A percentile compares a stretch with the other conserved stretches of the same genome.
Evolutionary conservation across 257 asterid genomes (phyloP).

Genomic region (Orobanche coerulescens): DNA sequence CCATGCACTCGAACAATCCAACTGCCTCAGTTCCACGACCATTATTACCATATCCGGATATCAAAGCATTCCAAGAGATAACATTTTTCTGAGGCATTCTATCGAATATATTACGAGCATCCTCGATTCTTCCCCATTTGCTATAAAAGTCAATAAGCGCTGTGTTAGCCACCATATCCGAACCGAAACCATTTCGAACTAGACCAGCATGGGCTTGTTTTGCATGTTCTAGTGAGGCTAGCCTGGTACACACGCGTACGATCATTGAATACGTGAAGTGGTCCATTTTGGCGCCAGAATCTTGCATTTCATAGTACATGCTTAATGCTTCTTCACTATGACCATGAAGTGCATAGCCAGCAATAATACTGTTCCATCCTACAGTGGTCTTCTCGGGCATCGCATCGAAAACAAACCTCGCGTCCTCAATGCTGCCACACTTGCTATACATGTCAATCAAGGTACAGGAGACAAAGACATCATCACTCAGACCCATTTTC

Average conservation of each 20-base stretch:
- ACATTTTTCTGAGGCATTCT: conserved; percentile 61
- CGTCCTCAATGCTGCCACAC: conserved; percentile 65
- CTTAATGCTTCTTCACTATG: conserved; percentile 67
- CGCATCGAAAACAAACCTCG: conserved; percentile 47
- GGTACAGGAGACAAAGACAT: conserved; percentile 56
- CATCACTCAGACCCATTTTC: conserved; percentile 42
- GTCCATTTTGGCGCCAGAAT: conserved; percentile 67
- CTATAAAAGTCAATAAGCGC: conserved; percentile 82
- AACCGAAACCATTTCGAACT: conserved; percentile 65
- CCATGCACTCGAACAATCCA: conserved; percentile 60
- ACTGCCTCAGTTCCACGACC: conserved; percentile 76
- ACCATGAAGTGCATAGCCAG: conserved; percentile 71
- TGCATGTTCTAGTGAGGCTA: conserved; percentile 76
- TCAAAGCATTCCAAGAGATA: conserved; percentile 79
- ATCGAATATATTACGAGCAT: conserved; percentile 66
- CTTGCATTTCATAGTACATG: conserved; percentile 71
- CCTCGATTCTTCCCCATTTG: conserved; percentile 89
- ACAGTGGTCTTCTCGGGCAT: conserved; percentile 74
- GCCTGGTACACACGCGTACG: conserved; percentile 62
- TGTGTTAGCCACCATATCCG: conserved; percentile 63
- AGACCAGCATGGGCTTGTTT: conserved; percentile 90
- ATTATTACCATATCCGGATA: conserved; percentile 69
- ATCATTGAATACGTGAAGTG: conserved; percentile 64
- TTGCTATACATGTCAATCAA: conserved; percentile 90
- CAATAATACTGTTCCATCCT: conserved; percentile 73